Conservation (phyloP, 768 basidiomycete genomes). For the Suillus plorans region DNA sequence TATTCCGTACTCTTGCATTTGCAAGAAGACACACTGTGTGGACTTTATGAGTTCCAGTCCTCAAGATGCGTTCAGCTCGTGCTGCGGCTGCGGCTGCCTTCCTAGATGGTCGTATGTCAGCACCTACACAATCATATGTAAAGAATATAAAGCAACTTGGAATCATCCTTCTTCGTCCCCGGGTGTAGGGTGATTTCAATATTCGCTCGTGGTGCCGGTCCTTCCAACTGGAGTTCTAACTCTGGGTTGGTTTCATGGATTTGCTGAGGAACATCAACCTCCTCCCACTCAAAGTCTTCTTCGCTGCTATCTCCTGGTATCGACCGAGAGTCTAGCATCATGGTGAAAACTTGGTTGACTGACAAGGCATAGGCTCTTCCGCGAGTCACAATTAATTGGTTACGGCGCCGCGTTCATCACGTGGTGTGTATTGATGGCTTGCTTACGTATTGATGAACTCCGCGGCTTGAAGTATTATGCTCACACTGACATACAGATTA, state of each 20-base stretch:
- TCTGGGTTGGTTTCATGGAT: slow-evolving; percentile 14
- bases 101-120: slow-evolving; percentile 39
- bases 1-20: slow-evolving; percentile 74
- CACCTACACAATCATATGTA: background rate
- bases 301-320: slow-evolving; percentile 40
- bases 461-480: background rate
- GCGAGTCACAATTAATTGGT: slow-evolving; percentile 8
- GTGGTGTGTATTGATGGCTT: slow-evolving; percentile 6
- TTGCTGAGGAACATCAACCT: slow-evolving; percentile 54
- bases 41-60: slow-evolving; percentile 85
- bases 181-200: slow-evolving; percentile 74
- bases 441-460: slow-evolving; percentile 1
- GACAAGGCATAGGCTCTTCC: background rate
- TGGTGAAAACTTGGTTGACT: slow-evolving; percentile 7
- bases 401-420: slow-evolving; percentile 24
- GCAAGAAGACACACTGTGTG: slow-evolving; percentile 83
- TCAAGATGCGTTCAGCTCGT: slow-evolving; percentile 66
- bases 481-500: background rate
- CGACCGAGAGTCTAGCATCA: slow-evolving; percentile 17
- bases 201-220: slow-evolving; percentile 40
- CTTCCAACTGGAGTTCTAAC: slow-evolving; percentile 24
- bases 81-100: slow-evolving; percentile 41
- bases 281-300: slow-evolving; percentile 82
- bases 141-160: slow-evolving; percentile 41
- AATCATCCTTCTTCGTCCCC: slow-evolving; percentile 35